Percentiles rank a stretch among this genome's conserved stretches.
Evolutionary conservation across 2,329 filamentous ascomycete genomes (phyloP).

Genomic region (Lecanicillium sp.): DNA sequence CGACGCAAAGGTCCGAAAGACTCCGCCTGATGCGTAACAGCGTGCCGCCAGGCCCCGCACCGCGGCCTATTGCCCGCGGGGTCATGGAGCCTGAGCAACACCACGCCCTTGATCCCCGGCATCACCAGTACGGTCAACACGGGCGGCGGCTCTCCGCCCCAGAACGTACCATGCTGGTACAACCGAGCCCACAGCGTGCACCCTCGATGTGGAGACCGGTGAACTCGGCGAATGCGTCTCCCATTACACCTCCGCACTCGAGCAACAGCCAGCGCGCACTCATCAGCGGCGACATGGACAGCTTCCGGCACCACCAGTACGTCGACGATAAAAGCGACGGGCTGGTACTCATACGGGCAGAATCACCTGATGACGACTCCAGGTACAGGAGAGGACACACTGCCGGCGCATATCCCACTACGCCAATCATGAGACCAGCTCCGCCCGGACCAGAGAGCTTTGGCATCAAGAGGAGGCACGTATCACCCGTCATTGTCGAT

Average conservation of each 20-base stretch:
- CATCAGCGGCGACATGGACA: conserved; percentile 10
- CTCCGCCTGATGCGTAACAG: too few species aligned
- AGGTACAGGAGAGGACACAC: too few species aligned
- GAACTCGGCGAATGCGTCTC: conserved; percentile 19
- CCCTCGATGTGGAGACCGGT: conserved; percentile 6
- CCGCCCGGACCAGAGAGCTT: not conserved
- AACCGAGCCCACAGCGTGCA: conserved; percentile 6
- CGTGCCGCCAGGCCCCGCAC: conserved; percentile 34
- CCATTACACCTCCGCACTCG: conserved; percentile 3
- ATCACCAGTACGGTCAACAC: conserved; percentile 6
- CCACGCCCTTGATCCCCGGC: conserved; percentile 1
- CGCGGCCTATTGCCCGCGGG: conserved; percentile 10
- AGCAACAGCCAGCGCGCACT: conserved; percentile 4
- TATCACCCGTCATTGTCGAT: not conserved
- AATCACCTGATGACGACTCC: conserved; percentile 1
- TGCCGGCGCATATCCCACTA: too few species aligned
- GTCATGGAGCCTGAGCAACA: not conserved
- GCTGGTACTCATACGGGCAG: not conserved
- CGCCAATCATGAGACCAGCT: not conserved
- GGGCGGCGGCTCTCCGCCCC: not conserved
- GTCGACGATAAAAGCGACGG: conserved; percentile 1
- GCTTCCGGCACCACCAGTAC: conserved; percentile 9
- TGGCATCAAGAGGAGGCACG: conserved; percentile 3
- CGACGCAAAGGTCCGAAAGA: too few species aligned
- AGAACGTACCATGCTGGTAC: not conserved